Base-by-base conservation (phyloP, 1,139 yeast genomes). In the Lodderomyces orthopsilosis region DNA sequence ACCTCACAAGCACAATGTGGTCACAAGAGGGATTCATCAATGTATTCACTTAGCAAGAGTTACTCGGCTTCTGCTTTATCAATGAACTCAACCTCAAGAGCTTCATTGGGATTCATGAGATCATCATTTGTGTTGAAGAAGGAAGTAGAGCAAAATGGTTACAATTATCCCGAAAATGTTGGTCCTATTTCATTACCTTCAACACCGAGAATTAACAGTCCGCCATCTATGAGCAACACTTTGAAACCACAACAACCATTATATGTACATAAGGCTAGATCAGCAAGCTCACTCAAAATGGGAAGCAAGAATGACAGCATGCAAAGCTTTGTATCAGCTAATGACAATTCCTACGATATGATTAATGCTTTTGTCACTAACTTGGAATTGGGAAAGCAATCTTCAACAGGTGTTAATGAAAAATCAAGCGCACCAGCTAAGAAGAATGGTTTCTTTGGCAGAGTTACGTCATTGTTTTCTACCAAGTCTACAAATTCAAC, bases 101-200 rank as follows among this genome's bases (percentile, higher is more conserved):
- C 67, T 17, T 67, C 73, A 9, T 50, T 63, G 38, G 74, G 74
- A 1, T 68, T 68, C 48, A 68, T 68, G 74, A 66, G 68, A 54
- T 62, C 69, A 37, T 63, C 70, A 48, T 68, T 65, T 54, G 57
- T 68, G 6, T 63, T 68, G 51, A 66, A 66, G 57, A 63, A 62
- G 49, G 68, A 63, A 49, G 57, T 63, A 49, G 63, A 47, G 24
- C 39, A 43, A 15, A 33, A 42, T 33, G 71, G 72, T 8, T 62
- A 41, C 51, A 63, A 65, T 45, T 46, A 51, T 26, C 66, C 72
- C 19, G 70, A 66, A 49, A 63, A 64, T 50, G 67, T 63, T 13
- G 57, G 55, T 42, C 26, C 26, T 13, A 28, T 40, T 6, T 42
- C 49, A 27, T 27, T 41, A 30, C 47, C 46, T 19, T 38, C 36